Base-by-base conservation (phyloP, 2,329 filamentous ascomycete species). In the Moelleriella libera region DNA sequence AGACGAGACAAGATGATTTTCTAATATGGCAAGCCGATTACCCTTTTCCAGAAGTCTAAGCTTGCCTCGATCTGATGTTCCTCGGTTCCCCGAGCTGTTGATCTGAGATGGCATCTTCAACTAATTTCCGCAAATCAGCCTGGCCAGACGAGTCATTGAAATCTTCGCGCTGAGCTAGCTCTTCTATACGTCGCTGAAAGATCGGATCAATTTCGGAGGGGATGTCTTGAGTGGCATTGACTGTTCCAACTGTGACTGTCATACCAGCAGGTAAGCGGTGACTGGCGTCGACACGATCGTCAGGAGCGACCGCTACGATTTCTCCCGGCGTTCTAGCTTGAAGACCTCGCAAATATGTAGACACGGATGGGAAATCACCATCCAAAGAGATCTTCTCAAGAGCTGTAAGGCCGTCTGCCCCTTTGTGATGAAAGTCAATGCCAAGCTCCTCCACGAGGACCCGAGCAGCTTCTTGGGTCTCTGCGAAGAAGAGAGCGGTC, bases 401-500 rank as follows among this genome's bases (percentile, higher is more conserved):
- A 1, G 92, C 89, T 1, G 84, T 94, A 58, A 84, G 68, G 3
- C 85, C 88, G 12, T 94, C 87, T 28, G 74, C 68, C 53, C 92
- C 89, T 54, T 68, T 74, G 50, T 82, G 70, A 21, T 65, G 67
- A 39, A 77, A 63, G 55, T 94, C 80, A 32, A 85, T 78, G 5
- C 81, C 78, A 3, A 97, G 71, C 63, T 95, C 88, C 58, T 94
- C 87, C 3, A 97, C 77, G 6, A 98, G 71, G 46, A 82, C 76
- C 56, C 78, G 78, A 21, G 90, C 90, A 42, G 88, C 82, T 4
- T 85, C 82, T 45, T 84, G 71, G 0, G 80, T 86, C 65, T 98
- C 92, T 30, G 82, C 80, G n/a, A 88, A 87, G 60, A 95, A 98
- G 5, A 98, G 71, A n/a, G 90, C 85, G 1, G 90, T 96, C 67